Evolutionary conservation across 805 yeast species (phyloP), one percentile per base, ranked within the genome.

Genomic region (Ogataea pignaliae): DNA sequence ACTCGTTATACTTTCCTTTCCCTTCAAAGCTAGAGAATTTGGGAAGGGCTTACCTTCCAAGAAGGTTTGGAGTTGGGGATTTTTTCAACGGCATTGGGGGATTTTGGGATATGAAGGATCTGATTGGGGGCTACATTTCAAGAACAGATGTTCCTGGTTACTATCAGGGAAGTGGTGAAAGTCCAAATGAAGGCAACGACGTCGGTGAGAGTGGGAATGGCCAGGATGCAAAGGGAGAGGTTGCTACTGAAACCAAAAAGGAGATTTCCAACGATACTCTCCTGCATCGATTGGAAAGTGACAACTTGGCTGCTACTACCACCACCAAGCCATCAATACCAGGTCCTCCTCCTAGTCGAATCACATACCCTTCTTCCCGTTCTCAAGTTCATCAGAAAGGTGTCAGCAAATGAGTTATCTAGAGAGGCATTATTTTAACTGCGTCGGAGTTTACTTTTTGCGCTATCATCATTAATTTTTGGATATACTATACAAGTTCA

Each of bases 1-100:
- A 72, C 46, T 51, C 59, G 10, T 56, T 68, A n/a, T 73, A 72
- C 50, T 73, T 73, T 51, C 73, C 76, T 1, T 51, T 68, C 38
- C 55, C 65, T 1, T 57, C 44, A 29, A 45, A 53, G 14, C 41
- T 60, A 15, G 43, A 48, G 31, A 63, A 63, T 46, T 30, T 60
- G 15, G 77, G 76, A 1, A 52, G 70, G 50, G 73, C 78, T 0
- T 66, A 60, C 38, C 68, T 70, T 3, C 77, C 78, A n/a, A 60
- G 77, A 53, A 53, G 73, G 43, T 44, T 71, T 38, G 56, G 56
- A 3, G 51, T 52, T 10, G 48, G 49, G n/a, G 41, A 46, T 6
- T 21, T 37, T 11, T 60, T 58, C 33, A 48, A 46, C 36, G 60
- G 60, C 34, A 59, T 64, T 8, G 70, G 68, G 7, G 65, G 66